A percentile compares a stretch with the other conserved stretches of the same genome.
Evolutionary conservation across 305 asterid species (phyloP).

Genomic region (Fraxinus sp.): DNA sequence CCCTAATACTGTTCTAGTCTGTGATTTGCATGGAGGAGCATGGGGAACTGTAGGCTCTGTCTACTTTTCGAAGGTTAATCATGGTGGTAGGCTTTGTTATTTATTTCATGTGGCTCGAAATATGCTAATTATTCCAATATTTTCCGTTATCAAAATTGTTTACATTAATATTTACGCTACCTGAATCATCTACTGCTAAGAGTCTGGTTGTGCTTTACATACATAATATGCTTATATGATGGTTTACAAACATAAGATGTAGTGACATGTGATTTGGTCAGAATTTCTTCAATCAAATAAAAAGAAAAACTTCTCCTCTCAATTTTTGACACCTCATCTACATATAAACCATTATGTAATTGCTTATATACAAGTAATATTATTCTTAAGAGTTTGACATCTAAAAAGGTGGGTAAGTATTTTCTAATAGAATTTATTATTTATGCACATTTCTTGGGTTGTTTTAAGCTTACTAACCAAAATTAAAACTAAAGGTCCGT

Average conservation of each 20-base stretch:
- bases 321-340: too few species aligned
- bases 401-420: not conserved
- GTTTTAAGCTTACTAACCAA: too few species aligned
- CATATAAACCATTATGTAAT: too few species aligned
- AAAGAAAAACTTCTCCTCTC: too few species aligned
- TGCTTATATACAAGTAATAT: too few species aligned
- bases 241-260: too few species aligned
- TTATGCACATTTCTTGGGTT: not conserved
- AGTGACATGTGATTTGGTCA: too few species aligned
- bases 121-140: not conserved
- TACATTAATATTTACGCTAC: not conserved
- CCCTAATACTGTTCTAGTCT: not conserved
- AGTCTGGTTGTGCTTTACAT: too few species aligned
- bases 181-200: not conserved
- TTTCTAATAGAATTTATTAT: not conserved
- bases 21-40: constrained; percentile 14
- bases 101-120: not conserved
- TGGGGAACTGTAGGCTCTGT: constrained; percentile 20
- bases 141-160: not conserved
- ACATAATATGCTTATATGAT: too few species aligned
- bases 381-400: too few species aligned
- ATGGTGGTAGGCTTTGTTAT: not conserved
- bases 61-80: constrained; percentile 7
- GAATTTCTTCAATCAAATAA: too few species aligned
- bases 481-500: too few species aligned